Base-by-base conservation (phyloP, 345 rosid genomes). In the Murraya koenigii region DNA sequence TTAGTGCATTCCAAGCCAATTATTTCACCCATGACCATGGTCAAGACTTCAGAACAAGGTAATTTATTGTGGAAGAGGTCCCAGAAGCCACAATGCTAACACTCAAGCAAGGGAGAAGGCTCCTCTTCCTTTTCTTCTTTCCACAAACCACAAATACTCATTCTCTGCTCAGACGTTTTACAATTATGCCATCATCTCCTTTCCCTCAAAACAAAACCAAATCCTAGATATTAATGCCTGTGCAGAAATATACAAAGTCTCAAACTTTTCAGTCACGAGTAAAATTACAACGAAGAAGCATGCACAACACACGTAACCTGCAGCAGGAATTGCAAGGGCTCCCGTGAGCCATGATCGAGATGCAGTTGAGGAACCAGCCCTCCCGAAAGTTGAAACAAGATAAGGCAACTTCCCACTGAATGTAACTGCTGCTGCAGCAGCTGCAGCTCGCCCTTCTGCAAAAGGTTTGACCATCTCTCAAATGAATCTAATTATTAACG, bases 311-410 rank as follows among this genome's bases (percentile, higher is more conserved):
- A 17, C 49, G 49, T 44, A 44, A 96, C 99, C 98, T 96, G 98
- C 99, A 7, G 90, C 91, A 32, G 99, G 97, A 65, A 96, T 76
- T 52, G 92, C 95, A 71, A 91, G 86, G 66, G 84, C 88, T 82
- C 97, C 97, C 1, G 94, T 85, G 58, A 96, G 83, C 99, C 99
- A 96, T 76, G 86, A 89, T 62, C 85, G 81, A 3, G 92, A 82
- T 2, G 86, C 80, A 30, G 79, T 81, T 35, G 80, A 78, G 49
- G 98, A 92, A 72, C 84, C 87, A 74, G 87, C 77, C 75, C 84
- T 77, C 47, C 79, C 81, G 74, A 80, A 86, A 60, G 80, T 85
- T 11, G 99, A 84, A 78, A 88, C 89, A 63, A 91, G 76, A 36
- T 81, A 58, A 49, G 91, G 85, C 47, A 83, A 80, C 85, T 89